Base-by-base conservation (phyloP, 2,329 filamentous ascomycete genomes). In the Colletotrichum abscissum region DNA sequence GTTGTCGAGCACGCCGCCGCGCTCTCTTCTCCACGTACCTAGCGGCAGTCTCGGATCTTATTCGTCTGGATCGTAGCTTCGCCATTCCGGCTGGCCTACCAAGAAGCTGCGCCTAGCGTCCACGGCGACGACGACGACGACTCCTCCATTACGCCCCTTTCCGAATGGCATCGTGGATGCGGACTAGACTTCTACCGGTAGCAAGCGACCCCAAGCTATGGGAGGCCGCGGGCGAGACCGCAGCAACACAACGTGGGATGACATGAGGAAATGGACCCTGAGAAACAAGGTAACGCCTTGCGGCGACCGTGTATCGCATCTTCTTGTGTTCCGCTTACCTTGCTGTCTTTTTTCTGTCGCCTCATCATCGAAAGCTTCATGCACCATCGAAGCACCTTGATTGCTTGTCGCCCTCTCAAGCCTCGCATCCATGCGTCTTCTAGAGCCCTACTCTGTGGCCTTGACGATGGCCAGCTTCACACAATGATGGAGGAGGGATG, bases 201-300 rank as follows among this genome's bases (percentile, higher is more conserved):
- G 26, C 24, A 24, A 42, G 7, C 57, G 56, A 38, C 9, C 26
- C 59, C 33, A 35, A 12, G 16, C 58, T 30, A 64, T 3, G 28
- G 19, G 55, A 71, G 35, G 66, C 67, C 30, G 30, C 46, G 28
- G 57, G 42, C 60, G 33, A 28, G 30, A 33, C 33, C 63, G 52
- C 52, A 11, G 8, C 46, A 30, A 22, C 26, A 38, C 22, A 49
- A 70, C 60, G 33, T 73, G 60, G 67, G 67, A 73, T 70, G 70
- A 57, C 67, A 70, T 33, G 60, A 49, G 49, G 28, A 60, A 56
- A 35, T 65, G 71, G 49, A 73, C 71, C 67, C 67, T 66, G 16
- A 46, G 24, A 28, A 52, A 38, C 49, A 57, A 62, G 71, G 59
- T 30, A 58, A 62, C 33, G 67, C 67, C 71, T 66, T 71, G 71